Percentiles rank a stretch among this genome's conserved stretches.
These are phyloP conservation scores for Paulownia fortunei DNA, from an alignment of 257 asterid species.

Conservation along the genomic window DNA sequence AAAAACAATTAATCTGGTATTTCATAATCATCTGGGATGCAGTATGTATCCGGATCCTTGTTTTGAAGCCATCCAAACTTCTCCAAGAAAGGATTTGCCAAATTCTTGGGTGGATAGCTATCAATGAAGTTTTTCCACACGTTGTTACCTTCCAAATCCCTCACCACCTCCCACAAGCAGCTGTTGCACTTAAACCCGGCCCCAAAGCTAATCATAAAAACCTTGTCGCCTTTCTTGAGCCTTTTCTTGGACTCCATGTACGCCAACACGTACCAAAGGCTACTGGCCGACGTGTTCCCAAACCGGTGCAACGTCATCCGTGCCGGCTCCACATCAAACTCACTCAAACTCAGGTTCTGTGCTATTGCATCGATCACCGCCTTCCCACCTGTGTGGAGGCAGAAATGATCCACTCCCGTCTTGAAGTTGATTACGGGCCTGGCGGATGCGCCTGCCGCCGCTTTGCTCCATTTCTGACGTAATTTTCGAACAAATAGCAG, in stretches of 20 bases:
- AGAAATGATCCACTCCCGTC: constrained; percentile 72
- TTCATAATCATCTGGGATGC: constrained; percentile 50
- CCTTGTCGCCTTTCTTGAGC: constrained; percentile 62
- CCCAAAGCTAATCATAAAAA: constrained; percentile 77
- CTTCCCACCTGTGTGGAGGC: constrained; percentile 86
- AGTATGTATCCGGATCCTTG: constrained; percentile 39
- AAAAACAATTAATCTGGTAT: constrained; percentile 37
- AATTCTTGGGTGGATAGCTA: constrained; percentile 50
- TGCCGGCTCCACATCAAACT: constrained; percentile 76
- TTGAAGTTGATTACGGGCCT: constrained; percentile 52
- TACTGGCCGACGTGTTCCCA: constrained; percentile 84
- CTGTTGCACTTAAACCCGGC: constrained; percentile 90
- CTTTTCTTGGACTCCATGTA: constrained; percentile 80
- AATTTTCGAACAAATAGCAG: constrained; percentile 5
- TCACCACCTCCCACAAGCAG: constrained; percentile 67
- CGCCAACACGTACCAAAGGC: constrained; percentile 77
- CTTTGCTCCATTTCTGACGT: constrained; percentile 34
- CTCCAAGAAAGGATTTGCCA: constrained; percentile 66
- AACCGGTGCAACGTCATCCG: constrained; percentile 82
- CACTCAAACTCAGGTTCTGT: constrained; percentile 45
- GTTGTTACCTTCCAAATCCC: constrained; percentile 57
- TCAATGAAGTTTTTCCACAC: constrained; percentile 64
- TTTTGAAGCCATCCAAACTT: constrained; percentile 62
- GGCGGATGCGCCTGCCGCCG: background rate
- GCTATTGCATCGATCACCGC: constrained; percentile 79